phyloP scores from a whole-genome alignment of 768 basidiomycete species.

The Macrocybe gigantea region DNA sequence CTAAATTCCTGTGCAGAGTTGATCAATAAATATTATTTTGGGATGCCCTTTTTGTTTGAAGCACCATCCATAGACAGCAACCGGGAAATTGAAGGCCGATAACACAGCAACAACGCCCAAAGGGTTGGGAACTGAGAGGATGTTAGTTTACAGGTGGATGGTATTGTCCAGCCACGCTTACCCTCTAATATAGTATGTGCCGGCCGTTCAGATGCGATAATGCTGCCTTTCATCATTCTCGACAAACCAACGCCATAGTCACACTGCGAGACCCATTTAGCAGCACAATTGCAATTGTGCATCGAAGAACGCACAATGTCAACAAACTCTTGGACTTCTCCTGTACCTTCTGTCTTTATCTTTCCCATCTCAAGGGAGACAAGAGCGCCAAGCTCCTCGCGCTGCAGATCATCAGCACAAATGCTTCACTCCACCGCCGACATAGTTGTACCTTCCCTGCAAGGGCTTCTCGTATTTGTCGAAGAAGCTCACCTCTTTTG shows the following conservation, averaged over 20 bases:
- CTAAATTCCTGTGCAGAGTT: slow-evolving; percentile 64
- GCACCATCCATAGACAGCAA: slow-evolving; percentile 88
- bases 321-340: slow-evolving; percentile 93
- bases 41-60: background rate
- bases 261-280: slow-evolving; percentile 46
- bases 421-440: slow-evolving; percentile 3
- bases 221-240: slow-evolving; percentile 88
- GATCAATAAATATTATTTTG: background rate
- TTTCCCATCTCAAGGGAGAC: slow-evolving; percentile 90
- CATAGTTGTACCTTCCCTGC: slow-evolving; percentile 55
- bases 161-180: slow-evolving; percentile 16
- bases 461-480: slow-evolving; percentile 83
- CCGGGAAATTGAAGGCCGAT: slow-evolving; percentile 95
- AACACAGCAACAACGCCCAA: slow-evolving; percentile 67
- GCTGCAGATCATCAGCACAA: slow-evolving; percentile 32
- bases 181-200: slow-evolving; percentile 92
- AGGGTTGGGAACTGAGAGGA: slow-evolving; percentile 77
- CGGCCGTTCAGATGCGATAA: slow-evolving; percentile 83
- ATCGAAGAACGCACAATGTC: slow-evolving; percentile 66
- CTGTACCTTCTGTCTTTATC: slow-evolving; percentile 84
- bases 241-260: slow-evolving; percentile 93
- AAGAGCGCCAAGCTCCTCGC: slow-evolving; percentile 73
- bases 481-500: slow-evolving; percentile 78
- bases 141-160: slow-evolving; percentile 4
- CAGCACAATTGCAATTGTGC: background rate